Evolutionary conservation across 2,329 filamentous ascomycete genomes (phyloP).

Genomic region (Blastomyces silverae): DNA sequence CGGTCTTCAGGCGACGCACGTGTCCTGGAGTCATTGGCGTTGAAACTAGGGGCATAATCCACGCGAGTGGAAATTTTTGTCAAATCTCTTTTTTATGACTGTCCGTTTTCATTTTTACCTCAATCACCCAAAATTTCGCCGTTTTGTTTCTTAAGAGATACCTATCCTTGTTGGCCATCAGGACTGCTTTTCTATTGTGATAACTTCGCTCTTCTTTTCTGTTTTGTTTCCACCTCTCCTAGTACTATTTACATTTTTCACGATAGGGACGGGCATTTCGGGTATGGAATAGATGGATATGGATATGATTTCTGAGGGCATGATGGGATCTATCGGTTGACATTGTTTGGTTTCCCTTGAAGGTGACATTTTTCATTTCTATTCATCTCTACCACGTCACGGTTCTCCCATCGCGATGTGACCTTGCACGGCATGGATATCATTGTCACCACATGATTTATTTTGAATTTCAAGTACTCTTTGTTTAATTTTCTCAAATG

Average conservation of each 20-base stretch:
- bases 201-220: not conserved
- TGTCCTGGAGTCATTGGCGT: slow-evolving; percentile 1
- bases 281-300: not conserved
- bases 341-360: not conserved
- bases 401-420: not conserved
- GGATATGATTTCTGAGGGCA: not conserved
- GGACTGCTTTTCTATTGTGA: not conserved
- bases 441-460: not conserved
- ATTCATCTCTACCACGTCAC: not conserved
- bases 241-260: not conserved
- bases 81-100: not conserved
- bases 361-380: not conserved
- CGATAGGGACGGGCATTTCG: not conserved
- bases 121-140: not conserved
- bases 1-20: not conserved
- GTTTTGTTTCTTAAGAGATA: not conserved
- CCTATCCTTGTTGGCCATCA: not conserved
- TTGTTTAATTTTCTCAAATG: not conserved
- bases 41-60: not conserved
- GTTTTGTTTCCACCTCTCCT: not conserved
- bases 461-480: not conserved
- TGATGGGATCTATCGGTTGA: not conserved
- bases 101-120: not conserved
- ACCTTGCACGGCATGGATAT: not conserved
- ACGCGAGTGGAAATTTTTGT: slow-evolving; percentile 6